Conservation (phyloP, 2,329 filamentous ascomycete species). For the Calonectria pteridis region DNA sequence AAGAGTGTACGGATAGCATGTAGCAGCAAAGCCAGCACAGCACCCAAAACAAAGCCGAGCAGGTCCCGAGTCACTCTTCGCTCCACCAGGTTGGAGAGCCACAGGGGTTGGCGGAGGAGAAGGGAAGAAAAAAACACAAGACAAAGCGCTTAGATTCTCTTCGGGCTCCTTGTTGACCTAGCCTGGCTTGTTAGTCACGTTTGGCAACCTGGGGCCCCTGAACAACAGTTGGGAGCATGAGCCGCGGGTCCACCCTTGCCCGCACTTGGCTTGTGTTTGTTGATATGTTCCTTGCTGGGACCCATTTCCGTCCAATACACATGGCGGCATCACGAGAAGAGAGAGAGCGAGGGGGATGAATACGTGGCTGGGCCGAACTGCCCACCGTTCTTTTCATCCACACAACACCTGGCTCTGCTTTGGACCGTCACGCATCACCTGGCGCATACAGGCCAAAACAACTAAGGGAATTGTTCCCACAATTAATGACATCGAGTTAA, state of each 20-base stretch:
- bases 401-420: neutral
- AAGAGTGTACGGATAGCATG: slow-evolving; percentile 10
- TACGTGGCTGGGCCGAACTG: slow-evolving; percentile 4
- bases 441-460: neutral
- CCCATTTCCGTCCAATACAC: slow-evolving; percentile 3
- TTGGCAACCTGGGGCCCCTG: slow-evolving; percentile 12
- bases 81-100: slow-evolving; percentile 7
- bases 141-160: neutral
- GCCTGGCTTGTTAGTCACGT: neutral
- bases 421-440: neutral
- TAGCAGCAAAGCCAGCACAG: slow-evolving; percentile 22
- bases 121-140: neutral
- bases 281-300: slow-evolving; percentile 22
- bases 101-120: neutral
- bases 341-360: neutral
- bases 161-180: slow-evolving; percentile 3
- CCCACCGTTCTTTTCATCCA: neutral
- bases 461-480: neutral
- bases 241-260: slow-evolving; percentile 5
- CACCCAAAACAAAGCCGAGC: slow-evolving; percentile 22
- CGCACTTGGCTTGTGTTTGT: slow-evolving; percentile 22
- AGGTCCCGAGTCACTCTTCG: slow-evolving; percentile 11
- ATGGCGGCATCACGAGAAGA: neutral
- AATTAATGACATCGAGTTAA: neutral
- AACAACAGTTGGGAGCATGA: slow-evolving; percentile 6